phyloP scores from a whole-genome alignment of 2,329 filamentous ascomycete species.

The Beauveria bassiana region DNA sequence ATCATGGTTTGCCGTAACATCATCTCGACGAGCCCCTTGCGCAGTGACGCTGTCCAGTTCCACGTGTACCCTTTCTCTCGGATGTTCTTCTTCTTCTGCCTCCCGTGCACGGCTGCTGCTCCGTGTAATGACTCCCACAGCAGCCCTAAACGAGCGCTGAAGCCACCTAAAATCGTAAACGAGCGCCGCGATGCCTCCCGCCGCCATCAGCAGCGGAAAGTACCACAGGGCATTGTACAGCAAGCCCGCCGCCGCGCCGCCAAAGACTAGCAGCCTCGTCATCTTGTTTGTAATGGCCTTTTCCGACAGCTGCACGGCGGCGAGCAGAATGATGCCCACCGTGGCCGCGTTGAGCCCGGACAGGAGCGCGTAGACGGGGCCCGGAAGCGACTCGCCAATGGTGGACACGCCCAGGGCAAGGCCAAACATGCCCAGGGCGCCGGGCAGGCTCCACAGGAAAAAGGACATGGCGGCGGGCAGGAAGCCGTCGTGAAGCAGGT shows the following conservation, averaged over 20 bases:
- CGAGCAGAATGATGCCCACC: constrained; percentile 63
- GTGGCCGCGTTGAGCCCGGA: constrained; percentile 66
- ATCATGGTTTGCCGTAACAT: constrained; percentile 8
- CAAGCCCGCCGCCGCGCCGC: constrained; percentile 56
- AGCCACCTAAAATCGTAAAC: constrained; percentile 49
- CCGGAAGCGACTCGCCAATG: constrained; percentile 51
- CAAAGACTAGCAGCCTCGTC: constrained; percentile 55
- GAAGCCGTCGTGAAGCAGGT: constrained; percentile 54
- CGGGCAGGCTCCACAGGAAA: constrained; percentile 60
- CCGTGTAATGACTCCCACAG: neutral
- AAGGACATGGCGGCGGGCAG: constrained; percentile 51
- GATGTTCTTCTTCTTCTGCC: neutral
- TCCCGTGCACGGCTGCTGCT: neutral
- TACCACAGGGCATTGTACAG: constrained; percentile 70
- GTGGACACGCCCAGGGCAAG: constrained; percentile 57
- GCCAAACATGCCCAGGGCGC: constrained; percentile 62
- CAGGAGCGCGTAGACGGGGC: constrained; percentile 58
- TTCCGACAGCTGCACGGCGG: constrained; percentile 58
- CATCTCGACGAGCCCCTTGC: neutral
- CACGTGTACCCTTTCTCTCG: neutral
- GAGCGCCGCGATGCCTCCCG: constrained; percentile 44
- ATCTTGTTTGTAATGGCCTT: constrained; percentile 60
- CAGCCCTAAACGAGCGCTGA: constrained; percentile 22
- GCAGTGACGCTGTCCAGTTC: neutral
- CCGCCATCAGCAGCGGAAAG: constrained; percentile 56